Base-by-base conservation (phyloP, 352 stramenopile species). In the Phytophthora cryptogea region DNA sequence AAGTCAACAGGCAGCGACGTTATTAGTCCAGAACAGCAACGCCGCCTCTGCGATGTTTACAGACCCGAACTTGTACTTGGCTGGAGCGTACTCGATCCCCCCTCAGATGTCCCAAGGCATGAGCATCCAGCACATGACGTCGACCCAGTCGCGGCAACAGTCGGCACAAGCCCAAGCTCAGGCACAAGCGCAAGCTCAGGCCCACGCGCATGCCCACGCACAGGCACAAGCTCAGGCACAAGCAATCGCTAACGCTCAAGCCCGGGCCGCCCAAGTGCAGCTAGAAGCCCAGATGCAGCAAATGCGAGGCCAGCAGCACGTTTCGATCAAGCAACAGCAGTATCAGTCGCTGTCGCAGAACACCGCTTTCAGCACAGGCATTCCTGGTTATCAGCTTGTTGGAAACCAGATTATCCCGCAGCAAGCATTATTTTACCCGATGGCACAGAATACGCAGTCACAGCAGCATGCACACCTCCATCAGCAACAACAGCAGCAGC, bases 21-120 rank as follows among this genome's bases (percentile, higher is more conserved):
- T 90, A 37, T 54, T 88, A 36, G 74, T 86, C 16, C 78, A 78
- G 44, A 84, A 70, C 52, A 84, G 64, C 57, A 83, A 67, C 23
- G 59, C 73, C 4, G 61, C 73, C 3, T 75, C 80, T 1, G 69
- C 77, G n/a, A 59, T 89, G 32, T 89, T 91, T 59, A 72, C 66
- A 13, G 77, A 88, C 36, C 74, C 82, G 9, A 89, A 76, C 42
- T 56, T 91, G 52, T 91, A 91, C 52, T 46, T 91, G 27, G 82
- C 73, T 6, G 79, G 79, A 1, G 83, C 79, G 26, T 89, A 82
- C 42, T 54, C 72, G 3, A 45, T 90, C 5, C 72, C 74, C 0
- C 66, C 66, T 33, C 80, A 90, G 55, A 70, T 87, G 48, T 71
- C 77, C 1, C 77, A 86, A 58, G 65, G 65, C 17, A 51, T 90